Conservation (phyloP, 208 protist genomes). For the Trypanosomatidae sp. region DNA sequence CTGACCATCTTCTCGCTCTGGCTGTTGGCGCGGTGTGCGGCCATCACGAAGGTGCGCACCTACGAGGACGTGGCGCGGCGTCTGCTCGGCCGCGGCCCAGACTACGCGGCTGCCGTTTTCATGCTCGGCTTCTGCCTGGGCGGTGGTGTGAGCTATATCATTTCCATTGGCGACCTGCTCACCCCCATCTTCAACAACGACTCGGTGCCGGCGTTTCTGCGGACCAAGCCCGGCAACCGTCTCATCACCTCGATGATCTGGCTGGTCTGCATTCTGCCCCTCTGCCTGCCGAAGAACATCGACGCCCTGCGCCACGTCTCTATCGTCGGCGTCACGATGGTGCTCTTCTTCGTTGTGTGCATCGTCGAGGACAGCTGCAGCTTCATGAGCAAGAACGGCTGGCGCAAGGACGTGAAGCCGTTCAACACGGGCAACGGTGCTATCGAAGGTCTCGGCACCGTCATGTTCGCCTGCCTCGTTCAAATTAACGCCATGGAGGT, state of each 20-base stretch:
- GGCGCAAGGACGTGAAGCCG: slow-evolving; percentile 34
- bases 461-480: slow-evolving; percentile 67
- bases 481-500: slow-evolving; percentile 61
- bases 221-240: slow-evolving; percentile 26
- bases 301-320: slow-evolving; percentile 66
- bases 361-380: slow-evolving; percentile 35
- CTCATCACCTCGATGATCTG: slow-evolving; percentile 48
- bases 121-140: slow-evolving; percentile 50
- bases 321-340: slow-evolving; percentile 43
- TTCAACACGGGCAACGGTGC: slow-evolving; percentile 36
- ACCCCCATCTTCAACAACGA: slow-evolving; percentile 41
- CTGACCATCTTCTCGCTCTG: slow-evolving; percentile 64
- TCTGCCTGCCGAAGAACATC: slow-evolving; percentile 57
- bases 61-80: slow-evolving; percentile 36
- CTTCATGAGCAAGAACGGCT: slow-evolving; percentile 36
- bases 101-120: slow-evolving; percentile 29
- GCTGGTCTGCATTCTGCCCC: slow-evolving; percentile 63
- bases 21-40: slow-evolving; percentile 36
- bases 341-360: slow-evolving; percentile 65
- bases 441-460: slow-evolving; percentile 37
- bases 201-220: slow-evolving; percentile 32
- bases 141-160: slow-evolving; percentile 60
- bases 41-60: slow-evolving; percentile 32
- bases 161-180: slow-evolving; percentile 58
- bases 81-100: slow-evolving; percentile 31